These are phyloP conservation scores for Lichenothelia convexa DNA, from an alignment of 495 filamentous ascomycete genomes.

Conservation along the genomic window DNA sequence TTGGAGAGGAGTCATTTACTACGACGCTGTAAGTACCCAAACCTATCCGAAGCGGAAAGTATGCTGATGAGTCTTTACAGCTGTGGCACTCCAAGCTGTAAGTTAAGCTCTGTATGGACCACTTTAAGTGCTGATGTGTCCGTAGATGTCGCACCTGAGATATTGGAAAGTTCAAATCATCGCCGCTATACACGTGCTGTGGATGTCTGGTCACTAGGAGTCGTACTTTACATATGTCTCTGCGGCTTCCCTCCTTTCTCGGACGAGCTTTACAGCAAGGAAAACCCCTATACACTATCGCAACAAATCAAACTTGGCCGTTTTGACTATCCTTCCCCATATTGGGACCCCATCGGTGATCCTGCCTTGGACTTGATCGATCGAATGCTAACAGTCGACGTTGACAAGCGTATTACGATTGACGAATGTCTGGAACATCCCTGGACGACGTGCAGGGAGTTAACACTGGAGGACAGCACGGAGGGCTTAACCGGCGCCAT, in stretches of 20 bases:
- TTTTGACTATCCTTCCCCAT: constrained; percentile 92
- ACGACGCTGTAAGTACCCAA: constrained; percentile 53
- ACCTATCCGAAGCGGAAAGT: neutral
- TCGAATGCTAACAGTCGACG: constrained; percentile 77
- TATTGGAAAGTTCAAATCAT: constrained; percentile 56
- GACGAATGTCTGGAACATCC: constrained; percentile 84
- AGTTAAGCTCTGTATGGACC: constrained; percentile 15
- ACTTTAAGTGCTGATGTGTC: constrained; percentile 4
- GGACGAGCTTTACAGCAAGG: constrained; percentile 63
- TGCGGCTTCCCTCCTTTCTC: constrained; percentile 97
- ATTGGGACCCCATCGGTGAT: constrained; percentile 90
- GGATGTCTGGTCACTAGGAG: constrained; percentile 92
- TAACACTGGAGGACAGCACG: constrained; percentile 58
- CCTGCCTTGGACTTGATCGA: constrained; percentile 87
- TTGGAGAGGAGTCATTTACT: constrained; percentile 95
- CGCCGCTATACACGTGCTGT: constrained; percentile 89
- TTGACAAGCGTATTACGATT: constrained; percentile 64
- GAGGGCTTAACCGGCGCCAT: constrained; percentile 76
- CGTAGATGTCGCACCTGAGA: constrained; percentile 84
- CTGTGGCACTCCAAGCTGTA: constrained; percentile 85
- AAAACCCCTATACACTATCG: constrained; percentile 70
- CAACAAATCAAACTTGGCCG: constrained; percentile 78
- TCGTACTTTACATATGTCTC: constrained; percentile 97
- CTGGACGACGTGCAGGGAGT: constrained; percentile 44
- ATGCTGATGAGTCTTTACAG: constrained; percentile 19